Conservation (phyloP, 805 yeast genomes). For the Wickerhamomyces rabaulensis region DNA sequence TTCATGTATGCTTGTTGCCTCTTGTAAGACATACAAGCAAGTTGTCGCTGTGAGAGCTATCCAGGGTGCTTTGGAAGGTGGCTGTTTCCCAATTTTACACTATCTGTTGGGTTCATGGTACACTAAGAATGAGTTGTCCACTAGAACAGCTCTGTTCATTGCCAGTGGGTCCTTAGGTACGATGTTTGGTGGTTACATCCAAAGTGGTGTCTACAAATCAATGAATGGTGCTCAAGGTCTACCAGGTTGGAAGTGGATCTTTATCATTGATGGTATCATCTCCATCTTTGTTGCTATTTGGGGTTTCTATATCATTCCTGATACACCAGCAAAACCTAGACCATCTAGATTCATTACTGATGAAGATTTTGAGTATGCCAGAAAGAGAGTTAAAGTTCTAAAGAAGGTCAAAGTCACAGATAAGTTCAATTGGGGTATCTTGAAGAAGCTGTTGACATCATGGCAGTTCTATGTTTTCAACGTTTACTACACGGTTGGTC, state of each 20-base stretch:
- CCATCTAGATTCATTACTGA: not conserved
- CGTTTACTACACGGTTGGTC: not conserved
- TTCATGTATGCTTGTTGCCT: conserved; percentile 38
- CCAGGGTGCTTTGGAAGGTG: conserved; percentile 36
- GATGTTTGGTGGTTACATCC: conserved; percentile 15
- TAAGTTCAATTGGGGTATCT: not conserved
- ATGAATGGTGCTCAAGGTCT: conserved; percentile 39
- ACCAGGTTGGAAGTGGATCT: conserved; percentile 63
- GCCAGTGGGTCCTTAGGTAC: conserved; percentile 13
- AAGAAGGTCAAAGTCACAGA: not conserved
- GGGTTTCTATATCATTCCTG: conserved; percentile 44
- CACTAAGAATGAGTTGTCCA: conserved; percentile 7
- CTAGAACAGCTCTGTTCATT: conserved; percentile 14
- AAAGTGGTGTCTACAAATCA: conserved; percentile 2
- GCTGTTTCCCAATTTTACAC: conserved; percentile 15
- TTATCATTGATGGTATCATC: conserved; percentile 18
- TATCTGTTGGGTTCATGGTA: conserved; percentile 15
- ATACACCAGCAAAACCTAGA: conserved; percentile 14
- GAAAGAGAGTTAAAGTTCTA: not conserved
- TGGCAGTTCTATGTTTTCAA: conserved; percentile 4
- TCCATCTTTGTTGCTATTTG: conserved; percentile 25
- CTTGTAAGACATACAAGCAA: conserved; percentile 1
- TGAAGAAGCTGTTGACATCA: not conserved
- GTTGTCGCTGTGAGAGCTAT: conserved; percentile 51
- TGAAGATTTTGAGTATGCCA: conserved; percentile 1